phyloP scores from a whole-genome alignment of 768 basidiomycete species.

The Dioszegia hungarica region DNA sequence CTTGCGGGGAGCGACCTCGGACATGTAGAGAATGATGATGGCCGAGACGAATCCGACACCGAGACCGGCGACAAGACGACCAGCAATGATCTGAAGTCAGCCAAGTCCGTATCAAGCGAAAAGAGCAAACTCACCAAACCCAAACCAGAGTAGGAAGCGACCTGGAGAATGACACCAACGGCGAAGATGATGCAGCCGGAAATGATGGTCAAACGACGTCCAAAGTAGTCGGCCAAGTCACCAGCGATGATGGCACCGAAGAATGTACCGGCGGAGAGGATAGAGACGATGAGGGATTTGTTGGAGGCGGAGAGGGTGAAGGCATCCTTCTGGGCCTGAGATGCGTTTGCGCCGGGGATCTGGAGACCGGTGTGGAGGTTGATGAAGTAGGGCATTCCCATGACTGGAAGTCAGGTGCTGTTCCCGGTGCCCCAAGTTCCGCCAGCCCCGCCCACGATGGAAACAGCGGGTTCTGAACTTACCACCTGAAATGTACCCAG shows the following conservation, averaged over 20 bases:
- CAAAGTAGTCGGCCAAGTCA: constrained; percentile 50
- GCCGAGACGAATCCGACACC: constrained; percentile 45
- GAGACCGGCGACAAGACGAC: constrained; percentile 46
- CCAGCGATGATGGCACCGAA: constrained; percentile 51
- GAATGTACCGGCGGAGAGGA: constrained; percentile 51
- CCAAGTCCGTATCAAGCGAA: not conserved
- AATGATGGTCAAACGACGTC: constrained; percentile 47
- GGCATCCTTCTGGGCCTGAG: constrained; percentile 18
- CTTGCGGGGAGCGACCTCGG: constrained; percentile 48
- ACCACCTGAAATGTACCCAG: constrained; percentile 40
- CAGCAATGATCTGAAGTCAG: constrained; percentile 29
- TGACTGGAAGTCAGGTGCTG: constrained; percentile 3
- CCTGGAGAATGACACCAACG: constrained; percentile 44
- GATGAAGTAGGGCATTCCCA: constrained; percentile 57
- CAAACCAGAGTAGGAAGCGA: constrained; percentile 39
- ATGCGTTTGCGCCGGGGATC: constrained; percentile 24
- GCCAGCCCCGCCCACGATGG: too few species aligned
- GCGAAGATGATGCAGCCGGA: constrained; percentile 35
- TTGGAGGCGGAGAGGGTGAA: constrained; percentile 40
- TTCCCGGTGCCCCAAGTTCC: too few species aligned
- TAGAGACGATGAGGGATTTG: constrained; percentile 49
- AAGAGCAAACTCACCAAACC: constrained; percentile 27
- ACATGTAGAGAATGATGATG: constrained; percentile 49
- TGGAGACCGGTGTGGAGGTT: constrained; percentile 86
- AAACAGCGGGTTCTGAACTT: too few species aligned